Percentiles rank a stretch among this genome's conserved stretches.
Evolutionary conservation across 352 stramenopile species (phyloP).

Genomic region (Thalassiosira exigua): DNA sequence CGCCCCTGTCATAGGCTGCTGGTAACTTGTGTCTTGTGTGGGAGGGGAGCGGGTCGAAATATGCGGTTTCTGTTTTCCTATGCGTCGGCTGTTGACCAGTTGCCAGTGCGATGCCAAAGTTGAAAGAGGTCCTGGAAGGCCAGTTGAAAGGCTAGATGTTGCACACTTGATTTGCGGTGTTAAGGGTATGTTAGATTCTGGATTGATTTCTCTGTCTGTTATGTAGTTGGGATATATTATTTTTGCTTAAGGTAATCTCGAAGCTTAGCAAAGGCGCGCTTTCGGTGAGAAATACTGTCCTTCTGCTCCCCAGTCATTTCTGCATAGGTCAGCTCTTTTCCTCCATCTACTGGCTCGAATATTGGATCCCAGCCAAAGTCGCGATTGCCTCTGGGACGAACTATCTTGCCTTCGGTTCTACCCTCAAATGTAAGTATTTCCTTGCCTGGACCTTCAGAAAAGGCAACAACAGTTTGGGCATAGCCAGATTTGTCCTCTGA

Average conservation of each 20-base stretch:
- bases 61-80: no score
- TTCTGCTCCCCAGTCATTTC: slow-evolving; percentile 88
- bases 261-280: slow-evolving; percentile 78
- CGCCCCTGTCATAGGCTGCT: no score
- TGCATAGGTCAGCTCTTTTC: slow-evolving; percentile 85
- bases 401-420: slow-evolving; percentile 91
- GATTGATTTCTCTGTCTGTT: no score
- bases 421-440: slow-evolving; percentile 94
- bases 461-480: slow-evolving; percentile 95
- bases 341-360: slow-evolving; percentile 86
- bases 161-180: no score
- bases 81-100: no score
- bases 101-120: no score
- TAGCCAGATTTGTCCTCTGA: slow-evolving; percentile 94
- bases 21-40: no score
- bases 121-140: no score
- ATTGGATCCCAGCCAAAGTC: slow-evolving; percentile 90
- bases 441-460: slow-evolving; percentile 78
- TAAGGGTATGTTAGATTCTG: no score
- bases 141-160: no score
- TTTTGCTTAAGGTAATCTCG: slow-evolving; percentile 44
- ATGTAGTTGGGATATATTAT: no score
- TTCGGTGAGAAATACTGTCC: slow-evolving; percentile 86
- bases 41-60: no score
- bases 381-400: slow-evolving; percentile 76